These are phyloP conservation scores for Adansonia gregorii DNA, from an alignment of 441 rosid genomes.

Conservation along the genomic window DNA sequence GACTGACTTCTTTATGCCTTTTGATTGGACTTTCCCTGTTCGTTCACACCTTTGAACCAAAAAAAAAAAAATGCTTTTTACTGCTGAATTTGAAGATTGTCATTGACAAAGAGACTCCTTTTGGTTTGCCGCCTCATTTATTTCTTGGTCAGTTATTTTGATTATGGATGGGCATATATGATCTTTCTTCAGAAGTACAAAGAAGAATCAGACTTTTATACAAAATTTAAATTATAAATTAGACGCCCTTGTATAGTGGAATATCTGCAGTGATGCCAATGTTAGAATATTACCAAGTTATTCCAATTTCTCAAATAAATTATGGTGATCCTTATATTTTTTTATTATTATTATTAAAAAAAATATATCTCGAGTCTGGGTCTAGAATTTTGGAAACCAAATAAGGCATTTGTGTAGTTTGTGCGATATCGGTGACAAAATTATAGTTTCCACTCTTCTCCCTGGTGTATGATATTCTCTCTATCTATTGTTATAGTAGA, in stretches of 20 bases:
- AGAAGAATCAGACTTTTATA: not conserved
- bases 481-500: not conserved
- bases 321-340: not conserved
- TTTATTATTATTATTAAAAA: too few relatives aligned
- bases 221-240: too few relatives aligned
- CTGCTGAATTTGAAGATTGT: not conserved
- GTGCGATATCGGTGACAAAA: not conserved
- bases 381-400: not conserved
- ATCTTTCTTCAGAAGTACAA: not conserved
- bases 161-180: not conserved
- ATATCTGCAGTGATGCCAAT: not conserved
- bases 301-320: not conserved
- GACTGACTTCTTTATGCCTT: not conserved
- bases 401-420: not conserved
- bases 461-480: not conserved
- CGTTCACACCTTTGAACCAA: not conserved
- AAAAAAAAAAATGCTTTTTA: too few relatives aligned
- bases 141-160: not conserved
- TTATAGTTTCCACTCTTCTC: not conserved
- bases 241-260: not conserved
- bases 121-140: not conserved
- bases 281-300: not conserved
- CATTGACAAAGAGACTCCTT: not conserved
- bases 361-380: not conserved
- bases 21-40: not conserved